Evolutionary conservation across 768 basidiomycete species (phyloP).

Genomic region (Leccinum uliginosum): DNA sequence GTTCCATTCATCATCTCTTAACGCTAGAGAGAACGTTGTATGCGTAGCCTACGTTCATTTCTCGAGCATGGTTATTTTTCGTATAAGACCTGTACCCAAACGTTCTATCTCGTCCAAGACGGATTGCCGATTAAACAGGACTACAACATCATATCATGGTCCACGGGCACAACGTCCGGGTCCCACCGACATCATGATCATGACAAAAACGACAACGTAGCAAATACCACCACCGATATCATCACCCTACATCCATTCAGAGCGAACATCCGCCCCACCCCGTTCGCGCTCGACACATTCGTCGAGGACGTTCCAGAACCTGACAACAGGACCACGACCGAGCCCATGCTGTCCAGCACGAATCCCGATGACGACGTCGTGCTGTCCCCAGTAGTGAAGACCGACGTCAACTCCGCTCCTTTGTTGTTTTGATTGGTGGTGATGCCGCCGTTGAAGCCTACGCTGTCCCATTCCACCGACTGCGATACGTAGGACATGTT

Average conservation of each 20-base stretch:
- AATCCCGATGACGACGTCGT: slow-evolving; percentile 13
- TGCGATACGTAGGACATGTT: slow-evolving; percentile 44
- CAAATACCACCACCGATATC: no score
- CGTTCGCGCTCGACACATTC: no score
- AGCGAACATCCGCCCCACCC: no score
- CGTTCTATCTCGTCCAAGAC: slow-evolving; percentile 74
- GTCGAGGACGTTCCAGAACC: no score
- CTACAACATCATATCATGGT: slow-evolving; percentile 34
- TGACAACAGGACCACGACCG: slow-evolving; percentile 15
- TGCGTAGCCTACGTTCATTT: neutral
- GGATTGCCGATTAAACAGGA: slow-evolving; percentile 66
- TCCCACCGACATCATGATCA: no score
- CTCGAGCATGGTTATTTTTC: slow-evolving; percentile 34
- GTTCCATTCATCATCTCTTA: neutral
- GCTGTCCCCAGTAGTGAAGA: slow-evolving; percentile 16
- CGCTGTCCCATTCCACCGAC: slow-evolving; percentile 30
- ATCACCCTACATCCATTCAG: no score
- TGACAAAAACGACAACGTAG: no score
- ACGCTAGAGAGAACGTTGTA: neutral
- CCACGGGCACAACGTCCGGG: no score
- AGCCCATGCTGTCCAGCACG: slow-evolving; percentile 14
- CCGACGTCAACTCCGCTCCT: neutral
- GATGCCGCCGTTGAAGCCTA: slow-evolving; percentile 14
- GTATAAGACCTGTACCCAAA: slow-evolving; percentile 66
- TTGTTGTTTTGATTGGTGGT: neutral